Percentiles rank a stretch among this genome's conserved stretches.
These are phyloP conservation scores for Taphrina confusa DNA, from an alignment of 1,139 yeast genomes.

Conservation along the genomic window DNA sequence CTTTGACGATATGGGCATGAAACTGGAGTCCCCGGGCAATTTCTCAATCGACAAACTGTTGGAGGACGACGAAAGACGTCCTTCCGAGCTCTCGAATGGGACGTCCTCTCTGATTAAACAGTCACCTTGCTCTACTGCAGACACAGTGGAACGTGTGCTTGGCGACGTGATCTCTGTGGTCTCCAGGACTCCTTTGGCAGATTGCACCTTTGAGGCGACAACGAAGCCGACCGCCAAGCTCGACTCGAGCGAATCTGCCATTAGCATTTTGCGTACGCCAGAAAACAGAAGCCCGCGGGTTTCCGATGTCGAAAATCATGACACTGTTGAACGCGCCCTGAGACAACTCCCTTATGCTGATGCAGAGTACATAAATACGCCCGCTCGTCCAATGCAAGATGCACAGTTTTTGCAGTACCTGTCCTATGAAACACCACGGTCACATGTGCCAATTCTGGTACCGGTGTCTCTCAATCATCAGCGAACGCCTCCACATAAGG, in stretches of 20 bases:
- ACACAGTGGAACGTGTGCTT: not conserved
- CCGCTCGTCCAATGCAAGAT: conserved; percentile 21
- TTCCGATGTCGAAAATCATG: not conserved
- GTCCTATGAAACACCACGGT: not conserved
- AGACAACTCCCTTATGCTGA: not conserved
- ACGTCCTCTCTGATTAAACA: not conserved
- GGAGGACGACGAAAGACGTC: not conserved
- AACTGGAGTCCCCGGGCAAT: conserved; percentile 11
- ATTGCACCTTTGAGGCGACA: too few relatives aligned
- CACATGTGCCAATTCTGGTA: not conserved
- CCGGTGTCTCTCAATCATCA: not conserved
- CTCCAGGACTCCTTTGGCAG: not conserved
- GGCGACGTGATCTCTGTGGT: not conserved
- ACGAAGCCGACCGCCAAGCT: not conserved
- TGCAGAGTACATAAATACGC: not conserved
- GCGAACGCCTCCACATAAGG: conserved; percentile 19
- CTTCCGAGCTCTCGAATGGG: not conserved
- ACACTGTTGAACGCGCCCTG: not conserved
- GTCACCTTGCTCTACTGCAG: not conserved
- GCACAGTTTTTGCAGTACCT: not conserved
- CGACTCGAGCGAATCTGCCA: not conserved
- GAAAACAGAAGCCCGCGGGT: too few relatives aligned
- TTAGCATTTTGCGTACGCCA: too few relatives aligned
- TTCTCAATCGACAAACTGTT: conserved; percentile 6
- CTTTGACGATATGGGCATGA: conserved; percentile 8